Evolutionary conservation across 345 rosid species (phyloP).

Genomic region (Ricinus communis): DNA sequence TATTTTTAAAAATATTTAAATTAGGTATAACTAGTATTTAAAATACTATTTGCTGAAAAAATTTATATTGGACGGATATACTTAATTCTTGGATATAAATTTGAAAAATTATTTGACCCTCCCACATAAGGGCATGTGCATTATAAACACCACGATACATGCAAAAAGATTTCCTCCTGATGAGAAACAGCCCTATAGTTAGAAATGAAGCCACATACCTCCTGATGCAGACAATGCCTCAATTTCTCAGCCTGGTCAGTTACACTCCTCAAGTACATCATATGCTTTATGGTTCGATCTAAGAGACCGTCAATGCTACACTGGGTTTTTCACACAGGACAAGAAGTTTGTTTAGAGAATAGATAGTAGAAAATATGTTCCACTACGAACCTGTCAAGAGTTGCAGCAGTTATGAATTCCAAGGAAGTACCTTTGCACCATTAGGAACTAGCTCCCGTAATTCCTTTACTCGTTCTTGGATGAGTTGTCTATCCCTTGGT

Average conservation of each 20-base stretch:
- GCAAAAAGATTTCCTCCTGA: too few relatives aligned
- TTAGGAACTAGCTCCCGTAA: conserved; percentile 64
- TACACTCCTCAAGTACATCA: conserved; percentile 49
- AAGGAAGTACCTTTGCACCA: conserved; percentile 42
- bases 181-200: too few relatives aligned
- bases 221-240: conserved; percentile 42
- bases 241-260: conserved; percentile 57
- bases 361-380: background rate
- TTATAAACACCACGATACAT: too few relatives aligned
- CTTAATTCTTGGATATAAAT: too few relatives aligned
- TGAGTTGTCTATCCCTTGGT: conserved; percentile 69
- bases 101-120: too few relatives aligned
- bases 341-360: background rate
- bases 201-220: conserved; percentile 33
- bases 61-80: too few relatives aligned
- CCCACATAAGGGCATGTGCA: too few relatives aligned
- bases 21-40: too few relatives aligned
- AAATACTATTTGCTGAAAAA: too few relatives aligned
- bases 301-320: conserved; percentile 73
- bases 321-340: conserved; percentile 35
- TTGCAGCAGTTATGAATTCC: background rate
- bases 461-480: conserved; percentile 71
- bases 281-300: conserved; percentile 55
- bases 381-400: background rate
- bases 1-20: too few relatives aligned